phyloP scores from a whole-genome alignment of 108 stramenopile species.

The Skeletonema tropicum region DNA sequence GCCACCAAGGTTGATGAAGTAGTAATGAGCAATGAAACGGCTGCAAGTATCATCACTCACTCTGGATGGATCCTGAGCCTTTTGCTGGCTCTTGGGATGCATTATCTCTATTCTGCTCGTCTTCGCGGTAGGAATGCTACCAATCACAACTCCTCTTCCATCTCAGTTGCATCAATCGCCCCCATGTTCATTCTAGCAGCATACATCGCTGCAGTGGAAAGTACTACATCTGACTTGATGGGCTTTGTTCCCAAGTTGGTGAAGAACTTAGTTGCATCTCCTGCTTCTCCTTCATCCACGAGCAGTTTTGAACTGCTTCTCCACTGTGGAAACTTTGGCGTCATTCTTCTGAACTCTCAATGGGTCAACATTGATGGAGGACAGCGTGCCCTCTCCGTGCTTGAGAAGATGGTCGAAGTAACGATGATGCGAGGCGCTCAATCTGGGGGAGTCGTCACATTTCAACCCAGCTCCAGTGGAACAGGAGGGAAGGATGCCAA shows the following conservation, averaged over 20 bases:
- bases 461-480: conserved; percentile 12
- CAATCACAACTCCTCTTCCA: too few relatives aligned
- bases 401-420: conserved; percentile 71
- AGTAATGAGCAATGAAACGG: background rate
- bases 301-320: too few relatives aligned
- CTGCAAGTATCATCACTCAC: conserved; percentile 39
- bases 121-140: too few relatives aligned
- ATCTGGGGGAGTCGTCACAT: conserved; percentile 71
- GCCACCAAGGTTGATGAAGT: background rate
- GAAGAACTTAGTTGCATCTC: too few relatives aligned
- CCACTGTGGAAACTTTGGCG: conserved; percentile 79
- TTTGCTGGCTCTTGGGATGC: conserved; percentile 32
- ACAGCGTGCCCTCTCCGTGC: conserved; percentile 49
- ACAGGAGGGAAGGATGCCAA: background rate
- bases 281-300: too few relatives aligned
- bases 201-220: conserved; percentile 60
- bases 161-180: background rate
- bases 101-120: background rate
- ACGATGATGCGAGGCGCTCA: conserved; percentile 87
- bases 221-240: conserved; percentile 63
- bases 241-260: conserved; percentile 22
- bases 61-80: conserved; percentile 67
- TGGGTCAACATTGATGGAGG: conserved; percentile 57
- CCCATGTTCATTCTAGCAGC: conserved; percentile 32
- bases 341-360: conserved; percentile 57